phyloP scores from a whole-genome alignment of 768 basidiomycete species.

The Tephrocybe sp. region DNA sequence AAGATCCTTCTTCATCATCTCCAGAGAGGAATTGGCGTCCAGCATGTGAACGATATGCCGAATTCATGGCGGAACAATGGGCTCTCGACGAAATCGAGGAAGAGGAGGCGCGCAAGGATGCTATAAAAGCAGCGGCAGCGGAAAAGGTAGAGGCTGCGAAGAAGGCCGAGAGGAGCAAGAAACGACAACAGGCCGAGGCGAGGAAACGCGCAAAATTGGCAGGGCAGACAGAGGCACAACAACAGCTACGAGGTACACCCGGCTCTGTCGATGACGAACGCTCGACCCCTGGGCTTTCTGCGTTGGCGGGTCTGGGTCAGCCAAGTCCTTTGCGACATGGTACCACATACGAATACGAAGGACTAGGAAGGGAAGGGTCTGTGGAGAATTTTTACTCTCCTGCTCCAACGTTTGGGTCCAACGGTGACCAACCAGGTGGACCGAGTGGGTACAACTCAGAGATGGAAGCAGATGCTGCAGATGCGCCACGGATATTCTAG shows the following conservation, averaged over 20 bases:
- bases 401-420: constrained; percentile 49
- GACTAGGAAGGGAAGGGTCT: constrained; percentile 22
- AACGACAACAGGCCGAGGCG: constrained; percentile 50
- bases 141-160: constrained; percentile 45
- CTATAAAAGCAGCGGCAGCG: constrained; percentile 3
- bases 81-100: constrained; percentile 76
- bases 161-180: constrained; percentile 45
- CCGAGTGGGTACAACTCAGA: constrained; percentile 60
- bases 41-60: constrained; percentile 77
- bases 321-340: constrained; percentile 45
- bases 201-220: constrained; percentile 47
- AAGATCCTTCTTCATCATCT: constrained; percentile 9
- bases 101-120: constrained; percentile 53
- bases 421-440: constrained; percentile 43
- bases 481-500: not conserved
- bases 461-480: constrained; percentile 30
- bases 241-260: constrained; percentile 16
- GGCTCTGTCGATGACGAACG: constrained; percentile 21
- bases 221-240: constrained; percentile 21
- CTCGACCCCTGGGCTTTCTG: constrained; percentile 9
- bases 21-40: constrained; percentile 67
- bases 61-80: constrained; percentile 85
- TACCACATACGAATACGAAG: constrained; percentile 35
- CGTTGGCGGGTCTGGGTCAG: constrained; percentile 17
- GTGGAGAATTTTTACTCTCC: constrained; percentile 43